A percentile compares a stretch with the other conserved stretches of the same genome.
Evolutionary conservation across 176 grass and related monocot genomes (phyloP).

Genomic region (Guadua angustifolia): DNA sequence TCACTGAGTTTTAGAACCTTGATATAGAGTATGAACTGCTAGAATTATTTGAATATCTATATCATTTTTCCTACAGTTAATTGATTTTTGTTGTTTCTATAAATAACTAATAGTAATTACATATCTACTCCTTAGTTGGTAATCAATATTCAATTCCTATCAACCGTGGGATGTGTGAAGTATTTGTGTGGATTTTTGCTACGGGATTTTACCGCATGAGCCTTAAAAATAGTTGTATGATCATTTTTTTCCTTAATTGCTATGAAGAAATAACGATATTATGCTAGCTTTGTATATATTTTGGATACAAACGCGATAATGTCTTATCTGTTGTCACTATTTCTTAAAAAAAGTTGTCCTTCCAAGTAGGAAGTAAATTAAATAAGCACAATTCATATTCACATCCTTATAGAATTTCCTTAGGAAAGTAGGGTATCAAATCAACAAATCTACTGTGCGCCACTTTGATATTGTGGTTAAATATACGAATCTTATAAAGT

Average conservation of each 20-base stretch:
- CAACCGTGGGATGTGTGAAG: too few relatives aligned
- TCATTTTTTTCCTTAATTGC: too few relatives aligned
- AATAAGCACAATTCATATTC: neutral
- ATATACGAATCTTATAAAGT: constrained; percentile 46
- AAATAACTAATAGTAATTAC: too few relatives aligned
- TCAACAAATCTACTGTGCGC: constrained; percentile 19
- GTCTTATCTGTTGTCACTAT: neutral
- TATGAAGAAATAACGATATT: neutral
- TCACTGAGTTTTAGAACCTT: too few relatives aligned
- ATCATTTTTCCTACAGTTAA: too few relatives aligned
- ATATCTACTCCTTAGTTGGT: too few relatives aligned
- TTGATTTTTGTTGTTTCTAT: too few relatives aligned
- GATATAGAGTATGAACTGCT: too few relatives aligned
- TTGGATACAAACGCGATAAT: neutral
- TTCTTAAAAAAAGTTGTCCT: neutral
- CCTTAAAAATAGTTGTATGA: neutral
- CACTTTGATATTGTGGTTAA: constrained; percentile 30
- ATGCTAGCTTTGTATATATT: neutral
- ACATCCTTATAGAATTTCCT: neutral
- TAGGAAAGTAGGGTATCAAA: neutral
- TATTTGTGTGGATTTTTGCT: neutral
- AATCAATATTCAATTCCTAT: too few relatives aligned
- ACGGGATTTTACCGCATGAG: too few relatives aligned
- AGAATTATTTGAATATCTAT: too few relatives aligned
- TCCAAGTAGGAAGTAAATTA: neutral